Conservation (phyloP, 495 filamentous ascomycete species). For the Astrothelium macrocarpum region DNA sequence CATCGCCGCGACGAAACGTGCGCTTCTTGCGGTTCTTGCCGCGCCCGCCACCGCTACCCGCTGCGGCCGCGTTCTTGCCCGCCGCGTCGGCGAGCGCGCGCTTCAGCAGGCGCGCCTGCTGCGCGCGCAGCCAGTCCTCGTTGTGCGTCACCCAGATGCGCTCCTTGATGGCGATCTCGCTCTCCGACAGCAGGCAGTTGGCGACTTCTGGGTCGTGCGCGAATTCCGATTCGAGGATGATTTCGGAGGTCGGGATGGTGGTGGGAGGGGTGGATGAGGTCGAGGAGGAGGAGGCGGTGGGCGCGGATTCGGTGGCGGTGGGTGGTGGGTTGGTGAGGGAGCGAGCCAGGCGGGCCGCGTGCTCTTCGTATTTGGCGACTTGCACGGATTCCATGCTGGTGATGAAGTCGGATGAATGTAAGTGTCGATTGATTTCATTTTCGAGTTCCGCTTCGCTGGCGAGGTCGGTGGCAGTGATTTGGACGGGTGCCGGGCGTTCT, state of each 20-base stretch:
- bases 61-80: slow-evolving; percentile 37
- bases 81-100: slow-evolving; percentile 48
- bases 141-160: slow-evolving; percentile 89
- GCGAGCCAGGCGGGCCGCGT: slow-evolving; percentile 7
- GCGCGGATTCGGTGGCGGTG: background rate
- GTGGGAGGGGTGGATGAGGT: background rate
- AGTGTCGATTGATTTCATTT: slow-evolving; percentile 21
- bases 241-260: background rate
- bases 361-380: slow-evolving; percentile 10
- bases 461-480: slow-evolving; percentile 28
- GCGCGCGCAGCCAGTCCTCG: slow-evolving; percentile 73
- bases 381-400: slow-evolving; percentile 9
- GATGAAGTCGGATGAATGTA: slow-evolving; percentile 16
- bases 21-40: slow-evolving; percentile 36
- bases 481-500: slow-evolving; percentile 10
- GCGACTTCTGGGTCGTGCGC: slow-evolving; percentile 75
- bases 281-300: background rate
- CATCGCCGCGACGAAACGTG: slow-evolving; percentile 17
- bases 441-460: slow-evolving; percentile 27
- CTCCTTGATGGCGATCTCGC: slow-evolving; percentile 70
- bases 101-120: slow-evolving; percentile 67
- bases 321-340: background rate
- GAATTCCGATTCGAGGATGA: slow-evolving; percentile 55
- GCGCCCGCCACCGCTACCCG: slow-evolving; percentile 32
- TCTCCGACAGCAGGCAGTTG: slow-evolving; percentile 59